phyloP scores from a whole-genome alignment of 192 early-diverging fungal genomes.

The Entomortierella beljakovae region DNA sequence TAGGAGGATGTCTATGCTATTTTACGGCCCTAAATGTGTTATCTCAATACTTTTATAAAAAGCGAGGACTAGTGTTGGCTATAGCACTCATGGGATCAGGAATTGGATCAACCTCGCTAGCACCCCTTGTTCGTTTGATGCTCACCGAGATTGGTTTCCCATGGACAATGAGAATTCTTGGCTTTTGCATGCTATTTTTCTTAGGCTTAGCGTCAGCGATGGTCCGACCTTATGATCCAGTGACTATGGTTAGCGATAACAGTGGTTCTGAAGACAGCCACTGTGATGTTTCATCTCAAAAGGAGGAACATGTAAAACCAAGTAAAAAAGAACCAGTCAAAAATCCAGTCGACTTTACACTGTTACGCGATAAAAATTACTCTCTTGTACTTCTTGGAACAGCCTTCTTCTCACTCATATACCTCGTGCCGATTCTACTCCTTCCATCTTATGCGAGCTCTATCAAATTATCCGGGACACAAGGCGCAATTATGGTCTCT shows the following conservation, averaged over 20 bases:
- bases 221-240: neutral
- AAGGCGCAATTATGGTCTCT: neutral
- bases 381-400: neutral
- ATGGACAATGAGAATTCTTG: neutral
- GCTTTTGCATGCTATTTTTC: neutral
- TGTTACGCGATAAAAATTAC: neutral
- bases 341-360: neutral
- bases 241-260: neutral
- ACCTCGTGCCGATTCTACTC: neutral
- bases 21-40: too few species aligned
- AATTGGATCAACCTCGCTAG: neutral
- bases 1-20: too few species aligned
- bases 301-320: neutral
- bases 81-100: neutral
- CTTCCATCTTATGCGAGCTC: neutral
- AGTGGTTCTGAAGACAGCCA: too few species aligned
- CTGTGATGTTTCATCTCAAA: too few species aligned
- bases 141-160: neutral
- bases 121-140: neutral
- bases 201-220: neutral
- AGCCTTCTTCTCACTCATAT: neutral
- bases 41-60: too few species aligned
- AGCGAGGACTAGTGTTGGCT: neutral
- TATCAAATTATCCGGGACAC: slow-evolving; percentile 10
- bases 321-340: neutral